Percentiles rank a stretch among this genome's conserved stretches.
These are phyloP conservation scores for Rhododendron vialii DNA, from an alignment of 148 eudicot species.

Conservation along the genomic window DNA sequence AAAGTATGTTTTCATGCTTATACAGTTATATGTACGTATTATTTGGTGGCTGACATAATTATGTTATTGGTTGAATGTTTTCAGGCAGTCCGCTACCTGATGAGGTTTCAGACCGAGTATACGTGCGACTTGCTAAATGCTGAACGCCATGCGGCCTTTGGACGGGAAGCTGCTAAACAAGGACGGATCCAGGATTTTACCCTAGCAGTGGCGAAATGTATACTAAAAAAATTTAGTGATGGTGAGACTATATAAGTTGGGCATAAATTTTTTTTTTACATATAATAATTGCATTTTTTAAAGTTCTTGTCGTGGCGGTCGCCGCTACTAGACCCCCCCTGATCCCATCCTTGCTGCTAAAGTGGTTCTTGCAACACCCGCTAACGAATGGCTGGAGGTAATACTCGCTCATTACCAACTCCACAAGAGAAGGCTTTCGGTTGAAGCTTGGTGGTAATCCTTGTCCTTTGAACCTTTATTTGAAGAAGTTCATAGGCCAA, in stretches of 20 bases:
- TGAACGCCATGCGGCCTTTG: constrained; percentile 80
- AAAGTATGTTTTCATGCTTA: not conserved
- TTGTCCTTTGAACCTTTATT: not conserved
- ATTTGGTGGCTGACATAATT: not conserved
- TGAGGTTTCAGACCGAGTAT: constrained; percentile 81
- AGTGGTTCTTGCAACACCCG: constrained; percentile 45
- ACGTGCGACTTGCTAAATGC: constrained; percentile 69
- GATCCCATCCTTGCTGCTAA: too few relatives aligned
- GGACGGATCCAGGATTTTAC: too few relatives aligned
- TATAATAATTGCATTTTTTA: too few relatives aligned
- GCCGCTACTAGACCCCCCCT: too few relatives aligned
- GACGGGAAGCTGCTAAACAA: constrained; percentile 81
- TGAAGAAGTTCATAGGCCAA: not conserved
- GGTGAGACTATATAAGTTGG: too few relatives aligned
- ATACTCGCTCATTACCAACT: too few relatives aligned
- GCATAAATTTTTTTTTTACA: too few relatives aligned
- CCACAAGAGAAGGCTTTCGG: too few relatives aligned
- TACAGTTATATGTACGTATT: not conserved
- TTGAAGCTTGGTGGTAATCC: too few relatives aligned
- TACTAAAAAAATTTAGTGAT: too few relatives aligned
- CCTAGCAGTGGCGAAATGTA: too few relatives aligned
- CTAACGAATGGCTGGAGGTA: constrained; percentile 35
- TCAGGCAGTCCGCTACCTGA: constrained; percentile 84
- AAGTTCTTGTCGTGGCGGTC: too few relatives aligned
- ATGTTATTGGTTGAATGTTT: not conserved